These are phyloP conservation scores for Euphorbia celastroides DNA, from an alignment of 441 rosid genomes.

Conservation along the genomic window DNA sequence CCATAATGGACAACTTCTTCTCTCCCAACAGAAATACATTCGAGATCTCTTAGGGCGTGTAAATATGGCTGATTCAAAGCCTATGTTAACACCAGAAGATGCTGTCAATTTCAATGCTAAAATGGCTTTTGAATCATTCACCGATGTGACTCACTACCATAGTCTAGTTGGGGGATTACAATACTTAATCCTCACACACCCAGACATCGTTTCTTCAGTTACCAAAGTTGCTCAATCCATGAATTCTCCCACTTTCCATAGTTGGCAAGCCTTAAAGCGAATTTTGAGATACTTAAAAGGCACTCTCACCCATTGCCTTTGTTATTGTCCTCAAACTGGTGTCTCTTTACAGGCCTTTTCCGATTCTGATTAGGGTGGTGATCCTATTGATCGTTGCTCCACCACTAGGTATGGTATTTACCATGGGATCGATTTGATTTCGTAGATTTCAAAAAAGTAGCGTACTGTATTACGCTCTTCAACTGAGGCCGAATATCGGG, in stretches of 20 bases:
- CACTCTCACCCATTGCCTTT: neutral
- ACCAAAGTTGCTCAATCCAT: neutral
- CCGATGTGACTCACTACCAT: neutral
- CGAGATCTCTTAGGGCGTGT: too few species aligned
- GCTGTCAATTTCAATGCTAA: too few species aligned
- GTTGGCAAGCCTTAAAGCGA: neutral
- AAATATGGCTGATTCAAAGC: too few species aligned
- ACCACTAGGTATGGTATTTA: neutral
- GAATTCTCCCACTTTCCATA: neutral
- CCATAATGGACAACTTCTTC: too few species aligned
- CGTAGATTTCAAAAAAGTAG: neutral
- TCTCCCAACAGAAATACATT: too few species aligned
- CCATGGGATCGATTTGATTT: neutral
- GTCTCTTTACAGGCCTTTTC: neutral
- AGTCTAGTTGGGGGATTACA: neutral
- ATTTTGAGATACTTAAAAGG: too few species aligned
- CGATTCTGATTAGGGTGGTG: neutral
- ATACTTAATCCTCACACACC: neutral
- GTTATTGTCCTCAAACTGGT: neutral
- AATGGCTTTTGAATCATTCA: too few species aligned
- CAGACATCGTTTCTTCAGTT: neutral
- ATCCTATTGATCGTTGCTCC: neutral
- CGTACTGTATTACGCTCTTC: too few species aligned
- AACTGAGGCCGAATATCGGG: too few species aligned
- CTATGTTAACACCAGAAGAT: too few species aligned